Evolutionary conservation across 2,329 filamentous ascomycete genomes (phyloP).

Genomic region (Fusarium lyarnte): DNA sequence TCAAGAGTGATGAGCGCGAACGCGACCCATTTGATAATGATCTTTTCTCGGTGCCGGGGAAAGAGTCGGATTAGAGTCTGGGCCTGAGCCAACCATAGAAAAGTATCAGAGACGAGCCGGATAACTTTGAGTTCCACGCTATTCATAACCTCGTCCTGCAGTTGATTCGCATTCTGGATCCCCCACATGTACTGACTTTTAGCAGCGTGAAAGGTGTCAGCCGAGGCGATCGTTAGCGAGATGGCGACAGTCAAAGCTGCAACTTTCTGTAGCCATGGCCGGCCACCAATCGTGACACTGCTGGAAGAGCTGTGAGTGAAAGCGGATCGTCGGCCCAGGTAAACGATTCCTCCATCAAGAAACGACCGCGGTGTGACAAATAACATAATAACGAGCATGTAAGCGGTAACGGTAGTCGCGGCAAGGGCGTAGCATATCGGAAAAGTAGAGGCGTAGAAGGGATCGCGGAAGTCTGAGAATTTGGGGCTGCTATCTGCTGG

Average conservation of each 20-base stretch:
- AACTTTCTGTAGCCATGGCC: slow-evolving; percentile 92
- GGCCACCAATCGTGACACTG: slow-evolving; percentile 85
- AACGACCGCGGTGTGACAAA: slow-evolving; percentile 95
- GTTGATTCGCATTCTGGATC: slow-evolving; percentile 78
- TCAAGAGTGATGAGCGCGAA: slow-evolving; percentile 93
- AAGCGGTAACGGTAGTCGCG: slow-evolving; percentile 88
- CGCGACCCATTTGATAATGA: slow-evolving; percentile 98
- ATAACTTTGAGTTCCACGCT: slow-evolving; percentile 89
- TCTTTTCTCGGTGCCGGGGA: slow-evolving; percentile 94
- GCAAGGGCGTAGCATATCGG: slow-evolving; percentile 94
- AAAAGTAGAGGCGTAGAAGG: slow-evolving; percentile 93
- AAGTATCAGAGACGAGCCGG: slow-evolving; percentile 92
- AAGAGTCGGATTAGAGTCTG: slow-evolving; percentile 96
- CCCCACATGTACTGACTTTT: slow-evolving; percentile 82
- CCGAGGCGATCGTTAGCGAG: slow-evolving; percentile 92
- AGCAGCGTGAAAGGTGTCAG: slow-evolving; percentile 88
- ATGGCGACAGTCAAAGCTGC: slow-evolving; percentile 79
- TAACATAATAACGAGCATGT: slow-evolving; percentile 92
- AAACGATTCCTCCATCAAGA: slow-evolving; percentile 84
- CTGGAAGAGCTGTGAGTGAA: slow-evolving; percentile 85
- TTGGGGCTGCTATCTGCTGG: slow-evolving; percentile 47
- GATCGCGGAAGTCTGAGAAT: slow-evolving; percentile 77
- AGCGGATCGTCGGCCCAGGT: slow-evolving; percentile 82
- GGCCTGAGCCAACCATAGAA: slow-evolving; percentile 96
- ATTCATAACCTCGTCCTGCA: slow-evolving; percentile 83